A percentile compares a stretch with the other conserved stretches of the same genome.
These are phyloP conservation scores for Arabidopsis suecica DNA, from an alignment of 345 rosid genomes.

Conservation along the genomic window DNA sequence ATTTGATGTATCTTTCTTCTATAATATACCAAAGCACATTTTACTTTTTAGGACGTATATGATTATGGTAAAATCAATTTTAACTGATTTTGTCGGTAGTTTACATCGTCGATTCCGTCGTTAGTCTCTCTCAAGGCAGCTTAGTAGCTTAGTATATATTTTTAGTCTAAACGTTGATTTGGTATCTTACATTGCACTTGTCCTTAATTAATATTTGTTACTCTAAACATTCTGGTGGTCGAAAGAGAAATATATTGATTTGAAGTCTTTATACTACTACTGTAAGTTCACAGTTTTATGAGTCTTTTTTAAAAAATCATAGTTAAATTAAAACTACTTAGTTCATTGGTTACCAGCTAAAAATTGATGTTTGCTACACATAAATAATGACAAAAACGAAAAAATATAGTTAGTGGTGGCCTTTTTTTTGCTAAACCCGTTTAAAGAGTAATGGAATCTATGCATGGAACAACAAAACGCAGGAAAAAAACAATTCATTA, in stretches of 20 bases:
- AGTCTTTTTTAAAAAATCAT: no score
- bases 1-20: neutral
- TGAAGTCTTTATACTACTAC: neutral
- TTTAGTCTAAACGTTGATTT: neutral
- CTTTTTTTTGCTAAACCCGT: no score
- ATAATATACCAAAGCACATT: neutral
- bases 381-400: neutral
- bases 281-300: no score
- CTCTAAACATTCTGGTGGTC: neutral
- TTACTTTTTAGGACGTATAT: neutral
- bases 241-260: neutral
- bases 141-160: neutral
- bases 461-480: neutral
- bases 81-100: neutral
- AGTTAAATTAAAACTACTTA: no score
- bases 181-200: conserved; percentile 1
- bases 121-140: neutral
- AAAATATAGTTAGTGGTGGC: neutral
- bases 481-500: neutral
- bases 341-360: no score
- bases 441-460: neutral
- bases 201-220: neutral
- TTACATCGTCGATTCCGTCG: neutral
- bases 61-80: neutral
- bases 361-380: no score